Conservation (phyloP, 2,329 filamentous ascomycete species). For the Dichotomopilus funicola region DNA sequence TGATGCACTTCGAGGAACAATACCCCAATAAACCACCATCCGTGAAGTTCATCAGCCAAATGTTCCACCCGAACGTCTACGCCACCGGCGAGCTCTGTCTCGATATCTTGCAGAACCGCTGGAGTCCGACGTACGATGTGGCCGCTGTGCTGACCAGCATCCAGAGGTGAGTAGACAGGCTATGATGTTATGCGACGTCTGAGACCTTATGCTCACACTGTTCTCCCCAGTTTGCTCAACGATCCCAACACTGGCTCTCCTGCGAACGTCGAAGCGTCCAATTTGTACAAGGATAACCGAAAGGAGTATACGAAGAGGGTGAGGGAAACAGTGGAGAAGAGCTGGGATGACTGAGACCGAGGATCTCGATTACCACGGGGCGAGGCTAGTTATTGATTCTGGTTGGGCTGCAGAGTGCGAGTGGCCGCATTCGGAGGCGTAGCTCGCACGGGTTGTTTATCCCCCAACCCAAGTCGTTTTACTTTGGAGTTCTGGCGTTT, state of each 20-base stretch:
- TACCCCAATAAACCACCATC: conserved; percentile 97
- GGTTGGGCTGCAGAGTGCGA: too few species aligned
- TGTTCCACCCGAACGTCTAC: conserved; percentile 99
- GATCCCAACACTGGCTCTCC: conserved; percentile 98
- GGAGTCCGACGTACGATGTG: conserved; percentile 98
- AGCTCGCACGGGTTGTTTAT: not conserved
- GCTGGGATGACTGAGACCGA: conserved; percentile 75
- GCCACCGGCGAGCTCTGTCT: conserved; percentile 92
- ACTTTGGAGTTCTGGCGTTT: conserved; percentile 15
- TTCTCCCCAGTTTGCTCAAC: conserved; percentile 68
- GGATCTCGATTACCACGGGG: not conserved
- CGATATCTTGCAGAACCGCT: conserved; percentile 94
- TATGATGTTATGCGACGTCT: not conserved
- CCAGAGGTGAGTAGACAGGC: conserved; percentile 62
- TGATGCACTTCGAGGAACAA: conserved; percentile 99
- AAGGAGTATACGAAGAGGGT: conserved; percentile 96
- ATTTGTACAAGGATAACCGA: conserved; percentile 96
- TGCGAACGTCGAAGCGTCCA: conserved; percentile 95
- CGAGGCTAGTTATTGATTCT: not conserved
- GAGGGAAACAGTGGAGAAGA: conserved; percentile 96
- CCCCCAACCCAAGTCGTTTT: not conserved
- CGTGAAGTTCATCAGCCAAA: conserved; percentile 97
- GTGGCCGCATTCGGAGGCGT: not conserved
- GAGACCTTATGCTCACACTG: conserved; percentile 24
- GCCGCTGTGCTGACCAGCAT: conserved; percentile 96